phyloP scores from a whole-genome alignment of 805 yeast genomes.

The Candida germanica region DNA sequence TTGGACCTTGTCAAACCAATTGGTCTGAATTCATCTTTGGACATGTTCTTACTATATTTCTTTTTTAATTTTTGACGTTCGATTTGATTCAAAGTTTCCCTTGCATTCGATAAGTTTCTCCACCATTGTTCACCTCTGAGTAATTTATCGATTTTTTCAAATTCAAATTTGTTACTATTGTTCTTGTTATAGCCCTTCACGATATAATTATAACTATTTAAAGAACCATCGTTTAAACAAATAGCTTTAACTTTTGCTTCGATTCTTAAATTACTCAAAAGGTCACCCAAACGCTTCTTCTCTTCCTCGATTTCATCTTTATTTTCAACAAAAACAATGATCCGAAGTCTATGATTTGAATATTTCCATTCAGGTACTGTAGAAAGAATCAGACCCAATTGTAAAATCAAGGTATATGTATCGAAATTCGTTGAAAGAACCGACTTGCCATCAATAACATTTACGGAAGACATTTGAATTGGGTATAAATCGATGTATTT shows the following conservation, averaged over 20 bases:
- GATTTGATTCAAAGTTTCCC: slow-evolving; percentile 39
- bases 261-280: slow-evolving; percentile 77
- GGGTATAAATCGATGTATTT: slow-evolving; percentile 88
- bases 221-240: slow-evolving; percentile 56
- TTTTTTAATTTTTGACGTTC: slow-evolving; percentile 24
- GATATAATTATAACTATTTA: slow-evolving; percentile 68
- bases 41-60: slow-evolving; percentile 3
- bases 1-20: slow-evolving; percentile 7
- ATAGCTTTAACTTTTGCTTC: slow-evolving; percentile 76
- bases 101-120: slow-evolving; percentile 60
- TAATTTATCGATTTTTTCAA: slow-evolving; percentile 46
- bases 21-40: slow-evolving; percentile 5
- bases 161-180: slow-evolving; percentile 19
- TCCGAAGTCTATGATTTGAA: slow-evolving; percentile 64
- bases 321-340: slow-evolving; percentile 86
- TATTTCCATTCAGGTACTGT: slow-evolving; percentile 93
- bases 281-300: slow-evolving; percentile 51
- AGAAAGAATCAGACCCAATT: slow-evolving; percentile 85
- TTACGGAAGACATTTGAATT: slow-evolving; percentile 90
- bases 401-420: slow-evolving; percentile 90
- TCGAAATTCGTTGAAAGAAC: slow-evolving; percentile 88
- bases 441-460: slow-evolving; percentile 64
- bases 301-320: slow-evolving; percentile 71
- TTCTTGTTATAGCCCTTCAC: slow-evolving; percentile 60
- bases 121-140: slow-evolving; percentile 82